Evolutionary conservation across 2,329 filamentous ascomycete genomes (phyloP), one percentile per base, ranked within the genome.

Genomic region (Diaporthe vaccinii): DNA sequence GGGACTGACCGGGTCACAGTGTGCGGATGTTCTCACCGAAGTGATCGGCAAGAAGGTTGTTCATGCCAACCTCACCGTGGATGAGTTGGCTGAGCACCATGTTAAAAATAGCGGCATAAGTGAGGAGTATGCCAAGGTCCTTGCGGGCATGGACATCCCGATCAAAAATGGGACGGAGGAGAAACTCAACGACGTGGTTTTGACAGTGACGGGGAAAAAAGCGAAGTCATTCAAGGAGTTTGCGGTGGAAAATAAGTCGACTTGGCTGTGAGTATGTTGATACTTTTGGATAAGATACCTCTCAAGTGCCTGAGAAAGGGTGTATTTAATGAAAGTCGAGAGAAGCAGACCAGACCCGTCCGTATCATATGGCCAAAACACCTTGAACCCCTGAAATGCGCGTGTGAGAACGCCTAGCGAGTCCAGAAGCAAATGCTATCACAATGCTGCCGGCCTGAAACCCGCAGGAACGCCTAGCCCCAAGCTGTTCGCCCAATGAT

Each of bases 101-200:
- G 28, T 78, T 51, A 34, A 71, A 36, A 31, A 25, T 9, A 74
- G 78, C 39, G 84, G 84, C 12, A 58, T 85, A 74, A 79, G 83
- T 4, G 76, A 77, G 39, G 78, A 81, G 5, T 84, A 82, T 70
- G 82, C 84, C 0, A 76, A 77, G 39, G 77, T 83, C 72, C 75
- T 87, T 74, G 80, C 80, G 9, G 76, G 68, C 2, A 75, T 86
- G 78, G 84, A 85, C 53, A 80, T 78, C 4, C 74, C 74, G 2
- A 82, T 85, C 76, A 82, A 81, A 73, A 78, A 81, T 41, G 83
- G 84, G 1, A 76, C 78, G 14, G 84, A 86, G 79, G 80, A 84
- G 25, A 79, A 81, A 34, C 80, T 80, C 12, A 84, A 83, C 73
- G 82, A 84, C 62, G 80, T 80, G 25, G 80, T 86, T 2, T 68